Base-by-base conservation (phyloP, 1,284 basidiomycete species). In the Xerocomus amazonicus region DNA sequence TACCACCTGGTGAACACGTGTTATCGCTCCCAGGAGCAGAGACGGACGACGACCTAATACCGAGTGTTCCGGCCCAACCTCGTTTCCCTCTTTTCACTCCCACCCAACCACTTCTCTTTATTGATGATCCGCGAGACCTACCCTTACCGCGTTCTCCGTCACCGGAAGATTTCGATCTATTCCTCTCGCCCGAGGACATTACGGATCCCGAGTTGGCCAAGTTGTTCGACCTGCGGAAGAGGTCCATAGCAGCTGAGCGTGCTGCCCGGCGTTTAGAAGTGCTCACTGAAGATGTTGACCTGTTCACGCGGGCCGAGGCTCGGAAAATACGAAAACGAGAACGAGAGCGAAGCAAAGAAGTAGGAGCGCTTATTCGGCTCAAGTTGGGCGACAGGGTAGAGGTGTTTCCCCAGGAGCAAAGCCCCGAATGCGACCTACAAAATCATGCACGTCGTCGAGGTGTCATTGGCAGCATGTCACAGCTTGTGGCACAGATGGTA, bases 401-500 rank as follows among this genome's bases (percentile, higher is more conserved):
- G 27, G 53, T 51, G 12, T 56, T 51, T 49, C 57, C 60, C 6
- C 62, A 58, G 43, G 60, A 59, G 51, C 44, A 47, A 43, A 59
- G 59, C 19, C 53, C 58, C 53, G 59, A 58, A 45, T 51, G 56
- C 34, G 57, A 56, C 13, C 19, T 50, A 9, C 53, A 64, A 52
- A 54, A 50, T 19, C 28, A 46, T 28, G 44, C 48, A 10, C 67
- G 64, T 35, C 59, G 55, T 23, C 56, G 50, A 56, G 62, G 63
- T 10, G 57, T 56, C 38, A 68, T 70, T 47, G 58, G 66, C 37
- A 75, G 57, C 50, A 67, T 81, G 58, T 65, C 71, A 33, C 77
- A 80, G 49, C 68, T 81, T 16, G 76, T 81, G 42, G 79, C 80
- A 47, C 75, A 75, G 62, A 81, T 81, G 80, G 63, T 79, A 37